Evolutionary conservation across 2,329 filamentous ascomycete species (phyloP), one percentile per base, ranked within the genome.

Genomic region (Plenodomus biglobosus): DNA sequence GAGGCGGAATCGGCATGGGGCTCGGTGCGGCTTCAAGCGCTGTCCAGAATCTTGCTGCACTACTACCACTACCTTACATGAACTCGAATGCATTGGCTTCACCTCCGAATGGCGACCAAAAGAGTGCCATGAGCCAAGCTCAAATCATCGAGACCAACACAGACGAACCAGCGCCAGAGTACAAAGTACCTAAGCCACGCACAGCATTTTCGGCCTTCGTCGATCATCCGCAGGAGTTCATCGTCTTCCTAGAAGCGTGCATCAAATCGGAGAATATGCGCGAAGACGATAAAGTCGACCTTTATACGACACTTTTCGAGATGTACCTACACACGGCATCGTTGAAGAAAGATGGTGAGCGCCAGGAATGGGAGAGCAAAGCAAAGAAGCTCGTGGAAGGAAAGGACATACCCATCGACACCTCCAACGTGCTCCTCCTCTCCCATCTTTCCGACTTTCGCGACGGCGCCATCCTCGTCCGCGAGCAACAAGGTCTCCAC

Each of bases 161-260:
- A 69, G 84, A 74, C 42, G 78, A 78, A 24, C 71, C 76, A 1
- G 71, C 74, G 5, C 70, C 78, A 20, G 80, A 83, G 55, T 99
- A 99, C 71, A 84, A 83, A 4, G 80, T 88, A 2, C 92, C 94
- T 0, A 87, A 87, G 48, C 92, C 94, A 4, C 80, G 92, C 52
- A 91, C 87, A 1, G 92, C 94, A 0, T 99, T 99, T 64, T 96
- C 94, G 1, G 92, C 90, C 0, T 99, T 99, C 64, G 92, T 99
- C 50, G 92, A 96, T 63, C 92, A 96, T 66, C 83, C 94, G 0
- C 84, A 92, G 48, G 86, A 96, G 64, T 97, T 99, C 61, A 92
- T 97, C 53, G 77, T 85, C 15, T 99, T 99, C 67, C 78, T 99
- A 0, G 92, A 99, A 72, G 90, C 91, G 4, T 92, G 92, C 52